phyloP scores from a whole-genome alignment of 139 green algal species.

The Trebouxia sp. region DNA sequence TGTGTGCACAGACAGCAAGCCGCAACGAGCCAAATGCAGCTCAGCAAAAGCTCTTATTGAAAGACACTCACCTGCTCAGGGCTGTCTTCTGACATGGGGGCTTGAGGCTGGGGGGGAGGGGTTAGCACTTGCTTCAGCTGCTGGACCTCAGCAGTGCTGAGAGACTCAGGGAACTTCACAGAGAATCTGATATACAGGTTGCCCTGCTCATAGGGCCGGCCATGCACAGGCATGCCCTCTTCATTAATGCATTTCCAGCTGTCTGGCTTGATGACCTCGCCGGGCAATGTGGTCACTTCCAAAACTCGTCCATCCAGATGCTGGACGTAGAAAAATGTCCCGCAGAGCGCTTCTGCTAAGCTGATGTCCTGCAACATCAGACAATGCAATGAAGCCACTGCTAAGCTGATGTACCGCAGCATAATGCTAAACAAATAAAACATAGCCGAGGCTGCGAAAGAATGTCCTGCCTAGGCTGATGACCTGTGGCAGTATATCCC shows the following conservation, averaged over 20 bases:
- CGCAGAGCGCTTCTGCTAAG: constrained; percentile 91
- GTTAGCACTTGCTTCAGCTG: constrained; percentile 34
- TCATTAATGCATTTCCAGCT: constrained; percentile 77
- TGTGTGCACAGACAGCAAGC: too few species aligned
- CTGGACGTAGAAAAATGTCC: constrained; percentile 77
- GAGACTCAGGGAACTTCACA: constrained; percentile 82
- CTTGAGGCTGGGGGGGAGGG: constrained; percentile 19
- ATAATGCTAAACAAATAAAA: too few species aligned
- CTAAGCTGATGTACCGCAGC: neutral
- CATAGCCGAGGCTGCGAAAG: too few species aligned
- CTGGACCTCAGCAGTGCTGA: constrained; percentile 45
- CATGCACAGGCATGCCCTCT: constrained; percentile 96
- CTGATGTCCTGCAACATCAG: constrained; percentile 56
- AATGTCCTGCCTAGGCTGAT: too few species aligned
- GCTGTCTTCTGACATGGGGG: constrained; percentile 78
- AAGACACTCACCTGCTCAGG: constrained; percentile 63
- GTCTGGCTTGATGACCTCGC: constrained; percentile 92
- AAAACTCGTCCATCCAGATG: constrained; percentile 90
- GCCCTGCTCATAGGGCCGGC: constrained; percentile 88
- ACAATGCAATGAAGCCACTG: neutral
- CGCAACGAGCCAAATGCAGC: too few species aligned
- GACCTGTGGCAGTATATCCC: too few species aligned
- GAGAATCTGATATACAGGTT: constrained; percentile 93
- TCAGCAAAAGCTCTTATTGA: too few species aligned
- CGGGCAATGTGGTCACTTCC: constrained; percentile 53